Conservation (phyloP, 2,329 filamentous ascomycete genomes). For the Byssochlamys sp. region DNA sequence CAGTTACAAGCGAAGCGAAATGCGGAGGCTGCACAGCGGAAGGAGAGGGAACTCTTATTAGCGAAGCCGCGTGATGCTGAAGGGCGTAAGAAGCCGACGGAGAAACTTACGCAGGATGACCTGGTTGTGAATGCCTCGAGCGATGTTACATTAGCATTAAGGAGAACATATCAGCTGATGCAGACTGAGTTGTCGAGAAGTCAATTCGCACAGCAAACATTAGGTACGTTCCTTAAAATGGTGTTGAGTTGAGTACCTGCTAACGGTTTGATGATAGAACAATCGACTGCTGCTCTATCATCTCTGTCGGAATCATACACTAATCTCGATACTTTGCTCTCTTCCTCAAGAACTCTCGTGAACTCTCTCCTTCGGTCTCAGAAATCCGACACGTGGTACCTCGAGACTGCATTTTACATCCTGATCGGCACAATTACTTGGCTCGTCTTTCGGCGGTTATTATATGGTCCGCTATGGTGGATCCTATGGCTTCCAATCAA, state of each 20-base stretch:
- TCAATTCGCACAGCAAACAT: constrained; percentile 79
- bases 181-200: constrained; percentile 74
- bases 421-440: constrained; percentile 67
- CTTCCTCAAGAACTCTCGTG: constrained; percentile 64
- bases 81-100: constrained; percentile 22
- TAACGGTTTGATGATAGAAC: constrained; percentile 34
- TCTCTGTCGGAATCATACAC: constrained; percentile 73
- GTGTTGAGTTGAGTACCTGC: constrained; percentile 4
- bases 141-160: constrained; percentile 74
- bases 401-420: constrained; percentile 80
- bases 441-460: constrained; percentile 71
- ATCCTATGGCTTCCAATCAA: constrained; percentile 74
- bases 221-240: constrained; percentile 36
- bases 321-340: constrained; percentile 66
- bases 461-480: constrained; percentile 89
- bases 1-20: constrained; percentile 69
- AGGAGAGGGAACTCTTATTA: constrained; percentile 68
- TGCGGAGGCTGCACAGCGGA: constrained; percentile 61
- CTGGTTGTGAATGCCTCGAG: constrained; percentile 63
- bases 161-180: constrained; percentile 79
- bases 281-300: constrained; percentile 72
- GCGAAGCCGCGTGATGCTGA: constrained; percentile 37
- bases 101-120: constrained; percentile 59
- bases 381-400: constrained; percentile 97
- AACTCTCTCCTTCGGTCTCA: constrained; percentile 72